Conservation (phyloP, 306 rosid species). For the Lathyrus oleraceus region DNA sequence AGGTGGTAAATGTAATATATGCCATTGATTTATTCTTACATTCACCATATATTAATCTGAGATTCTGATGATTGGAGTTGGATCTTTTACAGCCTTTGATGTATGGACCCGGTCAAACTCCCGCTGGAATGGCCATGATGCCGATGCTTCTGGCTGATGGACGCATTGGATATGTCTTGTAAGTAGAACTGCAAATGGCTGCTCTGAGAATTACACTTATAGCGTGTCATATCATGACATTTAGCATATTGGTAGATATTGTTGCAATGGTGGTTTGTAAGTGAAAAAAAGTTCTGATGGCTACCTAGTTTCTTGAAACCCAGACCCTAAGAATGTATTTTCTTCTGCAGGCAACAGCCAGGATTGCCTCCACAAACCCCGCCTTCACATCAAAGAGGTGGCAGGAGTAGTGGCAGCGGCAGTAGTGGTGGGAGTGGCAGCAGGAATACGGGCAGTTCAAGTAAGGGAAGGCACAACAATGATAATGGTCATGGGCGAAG, state of each 20-base stretch:
- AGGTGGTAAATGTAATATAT: conserved; percentile 11
- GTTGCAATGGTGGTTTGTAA: conserved; percentile 1
- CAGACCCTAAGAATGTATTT: conserved; percentile 25
- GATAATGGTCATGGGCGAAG: conserved; percentile 73
- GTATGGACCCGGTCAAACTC: conserved; percentile 79
- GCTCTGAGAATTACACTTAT: background rate
- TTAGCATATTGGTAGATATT: conserved; percentile 18
- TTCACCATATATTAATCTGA: conserved; percentile 27
- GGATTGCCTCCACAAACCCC: conserved; percentile 54
- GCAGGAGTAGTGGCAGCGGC: conserved; percentile 52
- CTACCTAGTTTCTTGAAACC: conserved; percentile 23
- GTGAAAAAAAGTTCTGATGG: background rate
- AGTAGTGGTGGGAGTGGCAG: conserved; percentile 45
- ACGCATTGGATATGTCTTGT: conserved; percentile 91
- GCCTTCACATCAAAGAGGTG: conserved; percentile 63
- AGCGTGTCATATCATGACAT: conserved; percentile 4
- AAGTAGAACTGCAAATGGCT: conserved; percentile 42
- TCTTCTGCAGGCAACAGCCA: conserved; percentile 79
- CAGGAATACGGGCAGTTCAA: conserved; percentile 57
- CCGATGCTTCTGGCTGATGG: conserved; percentile 97
- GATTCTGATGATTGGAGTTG: conserved; percentile 30
- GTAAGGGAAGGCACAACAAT: conserved; percentile 64
- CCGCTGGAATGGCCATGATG: conserved; percentile 93
- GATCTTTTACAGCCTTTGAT: conserved; percentile 68
- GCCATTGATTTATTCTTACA: conserved; percentile 14